Evolutionary conservation across 805 yeast genomes (phyloP).

Genomic region (Candida oleophila): DNA sequence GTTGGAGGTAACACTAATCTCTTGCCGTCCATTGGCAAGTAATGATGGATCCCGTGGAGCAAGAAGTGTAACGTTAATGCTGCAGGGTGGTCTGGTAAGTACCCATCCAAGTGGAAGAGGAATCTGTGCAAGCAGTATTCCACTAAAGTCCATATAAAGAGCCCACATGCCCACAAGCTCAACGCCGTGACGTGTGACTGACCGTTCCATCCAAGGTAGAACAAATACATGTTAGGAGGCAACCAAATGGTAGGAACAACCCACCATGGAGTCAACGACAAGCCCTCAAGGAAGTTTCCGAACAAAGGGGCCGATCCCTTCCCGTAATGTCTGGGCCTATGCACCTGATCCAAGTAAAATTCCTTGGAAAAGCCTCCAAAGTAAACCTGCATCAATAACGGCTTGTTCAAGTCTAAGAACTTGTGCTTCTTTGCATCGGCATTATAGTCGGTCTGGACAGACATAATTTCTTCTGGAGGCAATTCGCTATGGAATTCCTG

Average conservation of each 20-base stretch:
- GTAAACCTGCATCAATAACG: conserved; percentile 79
- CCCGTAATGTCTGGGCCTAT: conserved; percentile 97
- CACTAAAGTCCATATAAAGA: conserved; percentile 88
- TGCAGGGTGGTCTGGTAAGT: conserved; percentile 75
- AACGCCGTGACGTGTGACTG: conserved; percentile 48
- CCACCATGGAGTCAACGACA: conserved; percentile 92
- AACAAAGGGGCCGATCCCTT: conserved; percentile 94
- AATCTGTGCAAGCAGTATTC: conserved; percentile 90
- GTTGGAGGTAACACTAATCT: conserved; percentile 98
- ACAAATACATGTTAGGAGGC: conserved; percentile 69
- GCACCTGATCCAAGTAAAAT: conserved; percentile 93
- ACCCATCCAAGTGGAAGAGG: conserved; percentile 85
- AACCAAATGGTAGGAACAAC: conserved; percentile 86
- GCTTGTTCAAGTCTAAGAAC: conserved; percentile 81
- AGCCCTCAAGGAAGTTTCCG: conserved; percentile 92
- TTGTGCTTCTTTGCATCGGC: conserved; percentile 74
- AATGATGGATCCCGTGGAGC: conserved; percentile 95
- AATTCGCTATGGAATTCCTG: conserved; percentile 54
- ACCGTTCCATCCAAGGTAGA: conserved; percentile 56
- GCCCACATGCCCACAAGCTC: conserved; percentile 71
- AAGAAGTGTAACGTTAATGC: conserved; percentile 84
- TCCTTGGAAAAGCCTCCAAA: conserved; percentile 76
- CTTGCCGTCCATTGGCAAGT: conserved; percentile 91
- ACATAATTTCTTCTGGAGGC: conserved; percentile 71
- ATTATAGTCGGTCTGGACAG: conserved; percentile 73